These are phyloP conservation scores for Cichorium intybus DNA, from an alignment of 140 eudicot species.

Conservation along the genomic window DNA sequence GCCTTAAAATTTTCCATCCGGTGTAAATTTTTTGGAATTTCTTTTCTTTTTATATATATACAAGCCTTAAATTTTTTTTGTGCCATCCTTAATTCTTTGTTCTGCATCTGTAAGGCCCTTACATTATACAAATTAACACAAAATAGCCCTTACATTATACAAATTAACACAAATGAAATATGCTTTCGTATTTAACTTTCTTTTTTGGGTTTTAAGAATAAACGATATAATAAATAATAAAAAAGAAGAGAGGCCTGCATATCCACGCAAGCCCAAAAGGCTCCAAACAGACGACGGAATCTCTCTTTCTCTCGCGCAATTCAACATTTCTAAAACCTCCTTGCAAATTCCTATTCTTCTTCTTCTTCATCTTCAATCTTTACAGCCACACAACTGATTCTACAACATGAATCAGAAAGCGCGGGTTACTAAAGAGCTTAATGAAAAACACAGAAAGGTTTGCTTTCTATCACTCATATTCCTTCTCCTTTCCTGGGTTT, in stretches of 20 bases:
- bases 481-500: neutral
- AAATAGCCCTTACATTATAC: too few species aligned
- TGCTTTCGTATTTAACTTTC: too few species aligned
- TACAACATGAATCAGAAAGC: constrained; percentile 54
- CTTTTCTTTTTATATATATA: too few species aligned
- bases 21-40: too few species aligned
- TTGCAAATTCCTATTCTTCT: neutral
- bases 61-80: too few species aligned
- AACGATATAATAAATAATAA: neutral
- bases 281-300: constrained; percentile 22
- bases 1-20: too few species aligned
- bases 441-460: constrained; percentile 67
- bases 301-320: neutral
- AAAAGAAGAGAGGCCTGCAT: constrained; percentile 18
- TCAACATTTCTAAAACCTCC: constrained; percentile 13
- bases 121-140: too few species aligned
- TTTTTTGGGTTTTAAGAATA: neutral
- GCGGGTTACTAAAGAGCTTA: constrained; percentile 57
- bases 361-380: constrained; percentile 8
- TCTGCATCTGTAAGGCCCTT: too few species aligned
- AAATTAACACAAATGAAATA: too few species aligned
- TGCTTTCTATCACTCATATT: constrained; percentile 1
- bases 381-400: neutral
- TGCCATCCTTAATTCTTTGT: too few species aligned
- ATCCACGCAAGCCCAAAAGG: constrained; percentile 22